Conservation (phyloP, 2,329 filamentous ascomycete genomes). For the Fusarium sp. region DNA sequence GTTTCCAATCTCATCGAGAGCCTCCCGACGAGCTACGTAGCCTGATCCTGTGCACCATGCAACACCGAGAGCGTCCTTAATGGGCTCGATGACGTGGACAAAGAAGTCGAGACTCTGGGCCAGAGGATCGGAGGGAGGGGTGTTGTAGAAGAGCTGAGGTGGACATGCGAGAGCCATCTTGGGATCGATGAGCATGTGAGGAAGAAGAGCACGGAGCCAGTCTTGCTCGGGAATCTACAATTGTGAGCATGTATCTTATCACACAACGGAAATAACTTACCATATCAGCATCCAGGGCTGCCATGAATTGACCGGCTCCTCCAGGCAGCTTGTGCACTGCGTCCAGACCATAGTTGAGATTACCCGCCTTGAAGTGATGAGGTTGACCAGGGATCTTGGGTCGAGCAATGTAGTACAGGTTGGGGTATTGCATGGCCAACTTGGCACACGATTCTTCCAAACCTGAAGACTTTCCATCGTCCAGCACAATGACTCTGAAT, state of each 20-base stretch:
- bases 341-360: constrained; percentile 71
- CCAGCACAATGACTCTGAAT: constrained; percentile 68
- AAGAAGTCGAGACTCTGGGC: constrained; percentile 71
- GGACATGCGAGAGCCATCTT: constrained; percentile 72
- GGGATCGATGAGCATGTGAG: constrained; percentile 69
- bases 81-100: constrained; percentile 65
- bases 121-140: constrained; percentile 69
- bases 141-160: constrained; percentile 74
- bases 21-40: constrained; percentile 70
- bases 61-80: constrained; percentile 65
- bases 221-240: constrained; percentile 68
- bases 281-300: constrained; percentile 77
- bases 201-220: constrained; percentile 71
- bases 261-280: constrained; percentile 42
- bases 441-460: constrained; percentile 58
- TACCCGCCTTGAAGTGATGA: constrained; percentile 74
- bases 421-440: constrained; percentile 58
- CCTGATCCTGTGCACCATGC: constrained; percentile 77
- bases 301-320: constrained; percentile 69
- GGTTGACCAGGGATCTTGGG: constrained; percentile 62
- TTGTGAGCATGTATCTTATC: constrained; percentile 19
- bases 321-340: constrained; percentile 64
- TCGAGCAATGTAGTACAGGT: constrained; percentile 67
- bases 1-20: constrained; percentile 71
- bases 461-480: constrained; percentile 64